Evolutionary conservation across 129 eudicot species (phyloP), one percentile per base, ranked within the genome.

Genomic region (Arctium lappa): DNA sequence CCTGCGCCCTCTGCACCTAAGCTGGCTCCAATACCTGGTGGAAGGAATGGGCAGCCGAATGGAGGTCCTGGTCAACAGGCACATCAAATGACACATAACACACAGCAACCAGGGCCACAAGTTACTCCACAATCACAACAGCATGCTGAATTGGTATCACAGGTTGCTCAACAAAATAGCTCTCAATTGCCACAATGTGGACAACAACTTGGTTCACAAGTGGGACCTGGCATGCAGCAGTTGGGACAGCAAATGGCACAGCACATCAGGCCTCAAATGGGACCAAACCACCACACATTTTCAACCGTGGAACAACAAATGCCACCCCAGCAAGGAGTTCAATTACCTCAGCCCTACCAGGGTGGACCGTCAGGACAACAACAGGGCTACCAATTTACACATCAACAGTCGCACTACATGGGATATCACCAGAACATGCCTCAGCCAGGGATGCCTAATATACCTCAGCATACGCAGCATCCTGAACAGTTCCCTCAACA

Each of bases 381-480:
- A 63, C 97, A 89, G 76, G 88, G 88, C 38, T 94, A 75, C 79
- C 92, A 88, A 65, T 91, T 80, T 77, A 34, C 53, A 44, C 53
- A 44, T 44, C 53, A 44, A 44, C 53, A 44, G 53, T 10, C 90
- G 87, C 94, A 88, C 13, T 89, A 95, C 80, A 84, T 74, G 85
- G 84, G 85, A 11, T 92, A 93, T 84, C 97, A 88, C 77, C 97
- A 86, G 72, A 85, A 89, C 70, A 76, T 86, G 87, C 87, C 80
- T 82, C 88, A 88, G 50, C 94, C 89, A 85, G 94, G 87, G 68
- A 89, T 72, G 72, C 91, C 85, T 70, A 66, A 56, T 82, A 83
- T 82, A 8, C 89, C 74, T 16, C 96, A 86, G 76, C 76, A 79
- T 69, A 15, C 83, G 72, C 98, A 86, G 27, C 91, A 85, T 71